A percentile compares a stretch with the other conserved stretches of the same genome.
Evolutionary conservation across 192 early-diverging fungal species (phyloP).

Genomic region (Linnemannia schmuckeri): DNA sequence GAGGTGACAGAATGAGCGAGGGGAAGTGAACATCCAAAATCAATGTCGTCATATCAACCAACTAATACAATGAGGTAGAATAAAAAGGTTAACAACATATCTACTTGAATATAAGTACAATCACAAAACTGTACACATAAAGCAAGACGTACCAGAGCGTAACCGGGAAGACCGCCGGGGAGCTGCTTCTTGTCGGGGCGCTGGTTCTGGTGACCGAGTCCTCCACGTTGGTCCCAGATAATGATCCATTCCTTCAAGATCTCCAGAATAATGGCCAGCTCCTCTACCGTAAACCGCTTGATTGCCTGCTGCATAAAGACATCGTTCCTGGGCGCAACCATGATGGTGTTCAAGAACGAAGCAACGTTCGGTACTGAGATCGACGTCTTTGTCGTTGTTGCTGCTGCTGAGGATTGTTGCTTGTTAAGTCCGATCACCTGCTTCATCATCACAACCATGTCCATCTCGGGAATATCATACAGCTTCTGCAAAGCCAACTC

Average conservation of each 20-base stretch:
- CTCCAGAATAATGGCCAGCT: constrained; percentile 57
- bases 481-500: constrained; percentile 59
- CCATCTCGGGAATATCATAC: constrained; percentile 63
- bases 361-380: constrained; percentile 21
- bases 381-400: background rate
- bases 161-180: constrained; percentile 47
- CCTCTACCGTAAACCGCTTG: constrained; percentile 56
- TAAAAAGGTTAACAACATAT: background rate
- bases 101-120: background rate
- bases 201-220: constrained; percentile 39
- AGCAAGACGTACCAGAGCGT: constrained; percentile 23
- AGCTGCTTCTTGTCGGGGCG: constrained; percentile 39
- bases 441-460: constrained; percentile 59
- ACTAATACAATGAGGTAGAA: constrained; percentile 33
- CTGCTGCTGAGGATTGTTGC: constrained; percentile 14
- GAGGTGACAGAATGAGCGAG: constrained; percentile 60
- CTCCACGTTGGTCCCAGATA: constrained; percentile 52
- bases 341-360: constrained; percentile 50
- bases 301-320: constrained; percentile 66
- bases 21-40: constrained; percentile 66
- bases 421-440: constrained; percentile 54
- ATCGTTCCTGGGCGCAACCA: constrained; percentile 61
- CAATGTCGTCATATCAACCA: constrained; percentile 59
- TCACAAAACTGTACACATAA: background rate
- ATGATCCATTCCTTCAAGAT: constrained; percentile 50